A percentile compares a stretch with the other conserved stretches of the same genome.
These are phyloP conservation scores for Solanum hybrid DNA, from an alignment of 305 asterid genomes.

Conservation along the genomic window DNA sequence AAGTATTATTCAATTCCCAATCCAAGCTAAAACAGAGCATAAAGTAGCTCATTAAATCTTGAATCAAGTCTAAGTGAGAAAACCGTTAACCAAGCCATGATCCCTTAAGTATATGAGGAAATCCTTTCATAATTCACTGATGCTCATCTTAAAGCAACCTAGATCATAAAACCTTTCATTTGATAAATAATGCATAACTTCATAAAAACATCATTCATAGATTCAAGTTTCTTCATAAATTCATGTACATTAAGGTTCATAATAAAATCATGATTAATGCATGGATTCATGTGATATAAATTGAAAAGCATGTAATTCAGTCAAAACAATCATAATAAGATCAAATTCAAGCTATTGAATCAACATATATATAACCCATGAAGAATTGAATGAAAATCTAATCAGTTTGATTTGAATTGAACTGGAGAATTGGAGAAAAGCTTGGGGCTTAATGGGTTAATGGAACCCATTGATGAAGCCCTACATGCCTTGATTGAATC, in stretches of 20 bases:
- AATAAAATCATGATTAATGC: neutral
- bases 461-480: neutral
- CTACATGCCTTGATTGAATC: neutral
- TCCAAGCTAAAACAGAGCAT: neutral
- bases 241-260: neutral
- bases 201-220: neutral
- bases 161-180: neutral
- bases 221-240: neutral
- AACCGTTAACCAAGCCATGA: neutral
- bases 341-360: neutral
- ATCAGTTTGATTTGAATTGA: neutral
- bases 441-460: neutral
- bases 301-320: too few relatives aligned
- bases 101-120: neutral
- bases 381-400: neutral
- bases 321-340: neutral
- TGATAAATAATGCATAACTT: neutral
- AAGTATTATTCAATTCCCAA: neutral
- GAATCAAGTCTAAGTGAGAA: neutral
- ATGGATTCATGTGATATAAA: neutral
- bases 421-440: neutral
- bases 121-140: neutral
- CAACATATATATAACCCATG: neutral
- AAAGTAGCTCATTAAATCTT: neutral
- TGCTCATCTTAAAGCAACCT: neutral